Evolutionary conservation across 2,329 filamentous ascomycete genomes (phyloP).

Genomic region (Diaporthe citriasiana): DNA sequence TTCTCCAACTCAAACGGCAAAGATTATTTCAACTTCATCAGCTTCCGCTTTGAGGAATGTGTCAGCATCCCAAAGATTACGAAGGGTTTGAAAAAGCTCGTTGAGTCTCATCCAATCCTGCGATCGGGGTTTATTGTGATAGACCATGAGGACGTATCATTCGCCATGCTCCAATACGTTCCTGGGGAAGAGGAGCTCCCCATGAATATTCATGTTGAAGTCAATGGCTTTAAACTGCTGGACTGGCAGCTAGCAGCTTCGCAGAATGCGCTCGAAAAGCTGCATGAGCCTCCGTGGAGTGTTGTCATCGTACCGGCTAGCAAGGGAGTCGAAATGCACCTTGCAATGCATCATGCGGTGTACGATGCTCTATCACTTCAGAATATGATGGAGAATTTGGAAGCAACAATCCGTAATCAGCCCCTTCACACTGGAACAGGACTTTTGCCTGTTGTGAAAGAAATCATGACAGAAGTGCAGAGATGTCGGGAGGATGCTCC

Average conservation of each 20-base stretch:
- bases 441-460: slow-evolving; percentile 49
- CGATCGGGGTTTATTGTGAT: slow-evolving; percentile 79
- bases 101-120: slow-evolving; percentile 76
- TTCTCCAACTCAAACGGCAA: slow-evolving; percentile 76
- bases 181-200: slow-evolving; percentile 41
- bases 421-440: slow-evolving; percentile 48
- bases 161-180: slow-evolving; percentile 79
- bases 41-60: slow-evolving; percentile 62
- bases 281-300: slow-evolving; percentile 75
- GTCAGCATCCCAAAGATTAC: slow-evolving; percentile 59
- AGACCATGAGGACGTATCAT: slow-evolving; percentile 72
- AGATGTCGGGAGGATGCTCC: slow-evolving; percentile 52
- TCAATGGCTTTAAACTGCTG: slow-evolving; percentile 48
- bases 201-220: slow-evolving; percentile 43
- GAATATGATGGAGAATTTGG: slow-evolving; percentile 73
- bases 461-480: slow-evolving; percentile 57
- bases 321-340: slow-evolving; percentile 53
- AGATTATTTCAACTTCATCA: slow-evolving; percentile 82
- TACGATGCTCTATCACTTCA: slow-evolving; percentile 86
- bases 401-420: slow-evolving; percentile 53
- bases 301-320: slow-evolving; percentile 61
- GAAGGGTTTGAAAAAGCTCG: slow-evolving; percentile 71
- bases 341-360: slow-evolving; percentile 81
- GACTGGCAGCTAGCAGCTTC: slow-evolving; percentile 56
- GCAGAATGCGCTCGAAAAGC: slow-evolving; percentile 53